phyloP scores from a whole-genome alignment of 1,284 basidiomycete genomes.

The Albatrellus sp. region DNA sequence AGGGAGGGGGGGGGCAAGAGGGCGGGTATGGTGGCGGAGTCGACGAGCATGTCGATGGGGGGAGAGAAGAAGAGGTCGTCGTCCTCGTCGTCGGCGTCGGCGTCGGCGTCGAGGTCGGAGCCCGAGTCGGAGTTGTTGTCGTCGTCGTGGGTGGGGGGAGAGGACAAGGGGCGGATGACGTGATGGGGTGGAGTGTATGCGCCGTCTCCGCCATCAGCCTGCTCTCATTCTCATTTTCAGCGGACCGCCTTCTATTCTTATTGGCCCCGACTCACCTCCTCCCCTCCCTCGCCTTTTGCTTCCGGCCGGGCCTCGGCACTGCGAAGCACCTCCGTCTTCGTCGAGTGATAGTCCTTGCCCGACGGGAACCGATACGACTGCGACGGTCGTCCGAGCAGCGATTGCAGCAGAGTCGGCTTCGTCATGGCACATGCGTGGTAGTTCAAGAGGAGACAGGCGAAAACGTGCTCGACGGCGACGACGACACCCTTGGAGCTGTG shows the following conservation, averaged over 20 bases:
- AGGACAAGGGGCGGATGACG: too few species aligned
- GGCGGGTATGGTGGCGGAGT: conserved; percentile 8
- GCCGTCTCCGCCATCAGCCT: too few species aligned
- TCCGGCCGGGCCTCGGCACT: conserved; percentile 17
- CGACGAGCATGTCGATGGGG: conserved; percentile 27
- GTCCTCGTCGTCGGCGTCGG: conserved; percentile 17
- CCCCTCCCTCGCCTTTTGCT: too few species aligned
- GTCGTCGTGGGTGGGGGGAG: too few species aligned
- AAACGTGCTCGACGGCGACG: background rate
- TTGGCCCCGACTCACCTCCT: too few species aligned
- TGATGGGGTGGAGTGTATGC: too few species aligned
- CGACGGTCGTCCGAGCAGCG: conserved; percentile 41
- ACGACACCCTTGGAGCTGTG: too few species aligned
- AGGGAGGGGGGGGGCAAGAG: conserved; percentile 5
- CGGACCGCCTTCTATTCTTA: too few species aligned
- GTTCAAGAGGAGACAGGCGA: background rate
- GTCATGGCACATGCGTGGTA: conserved; percentile 21
- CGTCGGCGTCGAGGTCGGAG: too few species aligned
- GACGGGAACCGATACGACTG: conserved; percentile 37
- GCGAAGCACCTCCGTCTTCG: conserved; percentile 25
- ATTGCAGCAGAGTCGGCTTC: conserved; percentile 48
- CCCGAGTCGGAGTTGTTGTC: too few species aligned
- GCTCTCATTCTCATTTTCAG: too few species aligned
- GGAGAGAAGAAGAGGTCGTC: conserved; percentile 40
- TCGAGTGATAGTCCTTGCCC: conserved; percentile 36